These are phyloP conservation scores for Leucocoprinus birnbaumii DNA, from an alignment of 768 basidiomycete genomes.

Conservation along the genomic window DNA sequence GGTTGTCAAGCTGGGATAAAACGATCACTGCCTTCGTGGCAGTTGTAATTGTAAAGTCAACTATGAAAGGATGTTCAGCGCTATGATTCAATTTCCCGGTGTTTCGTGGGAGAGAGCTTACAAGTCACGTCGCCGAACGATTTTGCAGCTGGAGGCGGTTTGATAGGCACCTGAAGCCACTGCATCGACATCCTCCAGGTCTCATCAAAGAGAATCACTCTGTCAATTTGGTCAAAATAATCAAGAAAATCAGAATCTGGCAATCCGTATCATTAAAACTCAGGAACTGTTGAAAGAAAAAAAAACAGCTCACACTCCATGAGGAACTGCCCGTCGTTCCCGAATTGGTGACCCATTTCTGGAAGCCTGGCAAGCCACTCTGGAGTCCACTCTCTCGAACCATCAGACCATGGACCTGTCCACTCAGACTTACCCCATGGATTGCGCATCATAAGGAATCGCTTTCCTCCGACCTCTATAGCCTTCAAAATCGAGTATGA, in stretches of 20 bases:
- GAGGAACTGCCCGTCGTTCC: slow-evolving; percentile 41
- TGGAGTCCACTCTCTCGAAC: slow-evolving; percentile 39
- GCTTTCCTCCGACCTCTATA: slow-evolving; percentile 37
- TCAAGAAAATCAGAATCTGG: no score
- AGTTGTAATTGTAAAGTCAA: no score
- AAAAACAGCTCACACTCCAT: slow-evolving; percentile 21
- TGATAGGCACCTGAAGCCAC: slow-evolving; percentile 35
- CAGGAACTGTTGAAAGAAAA: no score
- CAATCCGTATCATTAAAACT: no score
- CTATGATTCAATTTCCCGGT: no score
- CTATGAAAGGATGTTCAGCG: no score
- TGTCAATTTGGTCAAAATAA: no score
- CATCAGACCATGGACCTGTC: slow-evolving; percentile 43
- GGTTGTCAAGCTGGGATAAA: slow-evolving; percentile 12
- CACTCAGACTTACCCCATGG: slow-evolving; percentile 42
- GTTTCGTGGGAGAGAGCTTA: no score
- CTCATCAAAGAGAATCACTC: slow-evolving; percentile 33
- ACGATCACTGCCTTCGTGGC: slow-evolving; percentile 31
- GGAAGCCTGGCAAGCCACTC: slow-evolving; percentile 36
- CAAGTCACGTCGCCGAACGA: slow-evolving; percentile 18
- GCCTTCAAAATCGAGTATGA: slow-evolving; percentile 41
- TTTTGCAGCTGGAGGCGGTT: slow-evolving; percentile 35
- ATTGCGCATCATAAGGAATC: slow-evolving; percentile 43
- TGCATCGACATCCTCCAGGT: slow-evolving; percentile 40
- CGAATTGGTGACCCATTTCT: slow-evolving; percentile 34